Base-by-base conservation (phyloP, 2,329 filamentous ascomycete genomes). In the Epichloe gansuensis region DNA sequence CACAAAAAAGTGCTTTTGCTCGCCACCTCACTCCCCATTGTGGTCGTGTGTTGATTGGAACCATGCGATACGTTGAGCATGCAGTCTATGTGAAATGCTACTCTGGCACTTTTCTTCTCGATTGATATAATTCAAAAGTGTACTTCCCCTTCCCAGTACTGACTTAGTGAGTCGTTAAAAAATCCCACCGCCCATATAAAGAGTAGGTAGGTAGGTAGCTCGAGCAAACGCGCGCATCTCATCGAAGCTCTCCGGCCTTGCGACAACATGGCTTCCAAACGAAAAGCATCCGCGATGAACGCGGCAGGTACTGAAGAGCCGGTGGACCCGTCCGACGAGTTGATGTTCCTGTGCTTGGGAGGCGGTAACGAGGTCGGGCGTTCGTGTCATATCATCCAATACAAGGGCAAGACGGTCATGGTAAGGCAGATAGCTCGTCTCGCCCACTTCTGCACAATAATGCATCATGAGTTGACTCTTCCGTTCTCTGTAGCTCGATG, bases 391-490 rank as follows among this genome's bases (percentile, higher is more conserved):
- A 95, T 98, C 61, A 83, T 98, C 54, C 89, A 97, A 64, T 98
- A 98, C 78, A 98, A 97, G 71, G 93, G 93, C 56, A 98, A 98
- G 71, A 97, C 91, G 5, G 89, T 98, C 59, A 98, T 98, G 93
- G 89, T 94, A 74, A 61, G 63, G 50, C 21, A 45, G 21, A 25
- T 13, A 2, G 11, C 13, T 21, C 5, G 27, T 39, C 23, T 21
- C 17, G 17, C 2, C 23, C 25, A 21, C 35, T 44, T 34, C 41
- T 23, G 5, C 42, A 40, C 36, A 31, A 21, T 23, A 40, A 17
- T 39, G 23, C 15, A 47, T 8, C 31, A 11, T 17, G 17, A 44
- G 48, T 50, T 50, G 42, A 48, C 39, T 27, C 35, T 51, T 38
- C 25, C 3, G 11, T 44, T 53, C 34, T 47, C 42, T 51, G 45